Evolutionary conservation across 2,329 filamentous ascomycete species (phyloP).

Genomic region (Fusarium pseudonygamai): DNA sequence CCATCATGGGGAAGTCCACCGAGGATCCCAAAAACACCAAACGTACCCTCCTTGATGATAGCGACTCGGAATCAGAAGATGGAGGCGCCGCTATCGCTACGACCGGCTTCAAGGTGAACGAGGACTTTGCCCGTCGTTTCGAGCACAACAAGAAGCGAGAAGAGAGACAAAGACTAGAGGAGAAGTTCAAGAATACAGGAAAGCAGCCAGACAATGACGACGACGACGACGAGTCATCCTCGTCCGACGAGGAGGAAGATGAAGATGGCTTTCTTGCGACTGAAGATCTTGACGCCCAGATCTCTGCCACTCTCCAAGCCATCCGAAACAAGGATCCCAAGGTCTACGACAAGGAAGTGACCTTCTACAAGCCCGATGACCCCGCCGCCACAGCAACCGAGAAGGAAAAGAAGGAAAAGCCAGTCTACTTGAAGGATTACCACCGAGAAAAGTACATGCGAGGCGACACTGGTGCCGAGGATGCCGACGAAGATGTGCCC

Average conservation of each 20-base stretch:
- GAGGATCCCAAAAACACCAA: slow-evolving; percentile 52
- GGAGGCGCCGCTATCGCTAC: slow-evolving; percentile 53
- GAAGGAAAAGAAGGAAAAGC: slow-evolving; percentile 75
- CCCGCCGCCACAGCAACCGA: slow-evolving; percentile 46
- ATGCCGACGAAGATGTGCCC: slow-evolving; percentile 65
- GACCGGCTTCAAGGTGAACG: slow-evolving; percentile 80
- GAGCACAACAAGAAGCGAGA: slow-evolving; percentile 98
- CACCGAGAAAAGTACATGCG: slow-evolving; percentile 89
- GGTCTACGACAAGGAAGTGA: slow-evolving; percentile 82
- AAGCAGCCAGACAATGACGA: slow-evolving; percentile 52
- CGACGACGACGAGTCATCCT: slow-evolving; percentile 66
- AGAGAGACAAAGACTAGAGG: slow-evolving; percentile 83
- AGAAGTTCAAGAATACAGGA: slow-evolving; percentile 73
- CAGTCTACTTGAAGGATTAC: slow-evolving; percentile 88
- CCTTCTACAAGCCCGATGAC: slow-evolving; percentile 78
- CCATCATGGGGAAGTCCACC: slow-evolving; percentile 31
- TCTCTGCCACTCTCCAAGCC: slow-evolving; percentile 85
- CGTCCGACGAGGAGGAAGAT: slow-evolving; percentile 85
- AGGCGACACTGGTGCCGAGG: slow-evolving; percentile 69
- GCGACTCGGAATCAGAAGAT: slow-evolving; percentile 59
- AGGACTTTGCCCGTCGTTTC: slow-evolving; percentile 87
- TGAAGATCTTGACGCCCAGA: slow-evolving; percentile 84
- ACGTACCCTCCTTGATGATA: slow-evolving; percentile 65
- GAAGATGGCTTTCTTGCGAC: slow-evolving; percentile 90
- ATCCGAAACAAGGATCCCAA: slow-evolving; percentile 91